phyloP scores from a whole-genome alignment of 176 grass and related monocot genomes.

The Musa beccarii region DNA sequence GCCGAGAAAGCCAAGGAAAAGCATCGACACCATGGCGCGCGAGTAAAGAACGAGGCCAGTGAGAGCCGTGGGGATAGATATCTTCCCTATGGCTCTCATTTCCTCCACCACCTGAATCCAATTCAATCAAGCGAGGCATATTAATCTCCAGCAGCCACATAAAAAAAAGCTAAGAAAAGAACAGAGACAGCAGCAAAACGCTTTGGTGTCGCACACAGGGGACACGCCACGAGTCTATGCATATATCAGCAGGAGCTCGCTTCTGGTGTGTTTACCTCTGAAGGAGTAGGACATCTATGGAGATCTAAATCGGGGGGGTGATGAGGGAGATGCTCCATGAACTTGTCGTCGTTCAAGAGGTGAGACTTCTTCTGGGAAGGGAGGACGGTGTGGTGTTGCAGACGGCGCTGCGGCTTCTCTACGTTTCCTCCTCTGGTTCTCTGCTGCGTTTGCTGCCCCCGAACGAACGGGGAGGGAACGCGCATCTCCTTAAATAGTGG shows the following conservation, averaged over 20 bases:
- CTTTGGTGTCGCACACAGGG: not conserved
- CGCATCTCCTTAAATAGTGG: not conserved
- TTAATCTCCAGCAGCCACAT: conserved; percentile 7
- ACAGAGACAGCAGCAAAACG: not conserved
- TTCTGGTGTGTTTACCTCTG: conserved; percentile 2
- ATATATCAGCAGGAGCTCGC: not conserved
- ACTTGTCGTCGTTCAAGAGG: conserved; percentile 25
- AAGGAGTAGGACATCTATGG: conserved; percentile 11
- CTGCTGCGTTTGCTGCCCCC: no score
- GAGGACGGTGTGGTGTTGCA: not conserved
- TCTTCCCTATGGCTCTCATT: conserved; percentile 53
- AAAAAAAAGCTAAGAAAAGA: not conserved
- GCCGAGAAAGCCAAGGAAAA: conserved; percentile 74
- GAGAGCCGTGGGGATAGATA: conserved; percentile 71
- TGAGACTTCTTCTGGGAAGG: conserved; percentile 24
- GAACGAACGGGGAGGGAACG: not conserved
- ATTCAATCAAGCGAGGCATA: conserved; percentile 23
- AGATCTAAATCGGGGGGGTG: not conserved
- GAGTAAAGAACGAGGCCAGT: conserved; percentile 91
- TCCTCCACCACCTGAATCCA: conserved; percentile 58
- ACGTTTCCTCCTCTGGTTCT: no score
- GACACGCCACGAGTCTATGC: not conserved
- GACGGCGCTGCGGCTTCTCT: not conserved
- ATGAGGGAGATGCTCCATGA: not conserved
- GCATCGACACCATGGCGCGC: conserved; percentile 79